Evolutionary conservation across 2,329 filamentous ascomycete genomes (phyloP).

Genomic region (Xylariales sp.): DNA sequence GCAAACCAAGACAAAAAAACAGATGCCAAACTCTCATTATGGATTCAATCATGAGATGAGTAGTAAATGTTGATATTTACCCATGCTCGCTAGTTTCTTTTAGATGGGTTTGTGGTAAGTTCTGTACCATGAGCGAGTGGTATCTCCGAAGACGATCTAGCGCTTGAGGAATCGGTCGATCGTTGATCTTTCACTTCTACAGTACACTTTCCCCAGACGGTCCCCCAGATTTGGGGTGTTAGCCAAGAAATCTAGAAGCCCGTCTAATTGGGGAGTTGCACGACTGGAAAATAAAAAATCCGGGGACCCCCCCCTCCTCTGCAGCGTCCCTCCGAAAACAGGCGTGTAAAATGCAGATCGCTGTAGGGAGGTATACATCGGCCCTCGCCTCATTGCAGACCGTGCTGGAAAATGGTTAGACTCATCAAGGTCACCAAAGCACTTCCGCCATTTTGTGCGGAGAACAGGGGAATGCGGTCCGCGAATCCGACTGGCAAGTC

Average conservation of each 20-base stretch:
- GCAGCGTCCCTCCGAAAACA: too few species aligned
- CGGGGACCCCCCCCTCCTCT: too few species aligned
- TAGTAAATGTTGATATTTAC: background rate
- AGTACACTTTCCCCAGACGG: background rate
- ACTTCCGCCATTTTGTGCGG: background rate
- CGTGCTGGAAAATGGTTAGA: constrained; percentile 1
- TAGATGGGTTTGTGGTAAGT: too few species aligned
- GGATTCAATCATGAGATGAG: constrained; percentile 8
- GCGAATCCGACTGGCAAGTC: constrained; percentile 10
- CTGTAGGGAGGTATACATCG: background rate
- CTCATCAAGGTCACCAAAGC: background rate
- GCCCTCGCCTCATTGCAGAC: background rate
- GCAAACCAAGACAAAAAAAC: constrained; percentile 6
- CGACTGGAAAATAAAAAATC: background rate
- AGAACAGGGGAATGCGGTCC: constrained; percentile 25
- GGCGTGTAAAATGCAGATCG: background rate
- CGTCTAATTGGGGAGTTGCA: background rate
- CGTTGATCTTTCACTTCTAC: background rate
- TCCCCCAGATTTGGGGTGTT: constrained; percentile 27
- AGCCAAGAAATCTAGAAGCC: constrained; percentile 14
- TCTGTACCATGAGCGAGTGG: background rate
- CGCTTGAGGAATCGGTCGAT: background rate
- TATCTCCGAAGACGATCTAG: background rate
- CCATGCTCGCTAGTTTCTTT: background rate
- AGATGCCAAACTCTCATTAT: background rate